phyloP scores from a whole-genome alignment of 805 yeast species.

The Starmerella powellii region DNA sequence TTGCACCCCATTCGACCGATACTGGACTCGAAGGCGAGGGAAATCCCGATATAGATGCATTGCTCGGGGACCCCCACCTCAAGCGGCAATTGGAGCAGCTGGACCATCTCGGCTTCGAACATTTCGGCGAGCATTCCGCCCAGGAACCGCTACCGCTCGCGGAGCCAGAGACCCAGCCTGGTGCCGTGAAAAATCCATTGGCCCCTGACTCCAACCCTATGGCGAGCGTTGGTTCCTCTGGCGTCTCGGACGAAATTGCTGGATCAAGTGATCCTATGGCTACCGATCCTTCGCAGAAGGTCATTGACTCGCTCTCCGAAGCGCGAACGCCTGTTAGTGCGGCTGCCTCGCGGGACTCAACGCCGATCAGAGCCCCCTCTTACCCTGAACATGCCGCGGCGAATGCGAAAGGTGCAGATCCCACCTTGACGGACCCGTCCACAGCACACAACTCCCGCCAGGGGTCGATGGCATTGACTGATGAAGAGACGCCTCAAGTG shows the following conservation, averaged over 20 bases:
- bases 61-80: slow-evolving; percentile 12
- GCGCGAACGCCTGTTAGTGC: too few species aligned
- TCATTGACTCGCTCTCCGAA: too few species aligned
- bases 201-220: not conserved
- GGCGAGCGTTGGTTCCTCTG: too few species aligned
- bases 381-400: not conserved
- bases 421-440: not conserved
- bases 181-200: slow-evolving; percentile 4
- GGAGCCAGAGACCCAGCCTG: not conserved
- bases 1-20: slow-evolving; percentile 3
- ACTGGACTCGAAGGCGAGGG: slow-evolving; percentile 2
- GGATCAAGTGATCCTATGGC: too few species aligned
- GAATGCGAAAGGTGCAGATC: not conserved
- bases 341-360: too few species aligned
- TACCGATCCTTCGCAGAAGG: too few species aligned
- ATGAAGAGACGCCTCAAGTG: not conserved
- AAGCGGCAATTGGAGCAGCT: slow-evolving; percentile 16
- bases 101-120: slow-evolving; percentile 11
- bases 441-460: slow-evolving; percentile 3
- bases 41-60: slow-evolving; percentile 9
- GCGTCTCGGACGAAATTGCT: too few species aligned
- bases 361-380: not conserved
- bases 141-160: not conserved
- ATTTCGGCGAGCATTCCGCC: slow-evolving; percentile 1
- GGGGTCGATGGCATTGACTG: slow-evolving; percentile 3